These are phyloP conservation scores for Rhexocercosporidium sp. DNA, from an alignment of 2,329 filamentous ascomycete species.

Conservation along the genomic window DNA sequence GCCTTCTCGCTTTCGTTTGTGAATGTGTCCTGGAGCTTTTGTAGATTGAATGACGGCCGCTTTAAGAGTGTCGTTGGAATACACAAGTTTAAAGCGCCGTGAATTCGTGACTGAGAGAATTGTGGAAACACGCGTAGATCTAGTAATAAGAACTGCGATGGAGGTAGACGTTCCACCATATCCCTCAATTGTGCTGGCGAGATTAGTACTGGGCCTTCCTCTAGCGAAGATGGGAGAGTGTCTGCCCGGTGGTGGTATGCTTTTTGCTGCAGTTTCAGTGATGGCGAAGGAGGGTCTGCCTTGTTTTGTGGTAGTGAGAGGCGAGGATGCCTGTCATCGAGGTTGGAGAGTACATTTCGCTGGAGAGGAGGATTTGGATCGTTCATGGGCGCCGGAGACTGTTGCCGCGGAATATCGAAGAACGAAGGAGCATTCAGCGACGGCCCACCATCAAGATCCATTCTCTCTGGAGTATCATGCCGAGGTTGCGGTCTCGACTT, in stretches of 20 bases:
- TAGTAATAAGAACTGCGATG: constrained; percentile 63
- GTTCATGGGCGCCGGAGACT: constrained; percentile 52
- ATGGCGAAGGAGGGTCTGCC: constrained; percentile 48
- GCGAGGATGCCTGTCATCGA: constrained; percentile 58
- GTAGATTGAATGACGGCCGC: constrained; percentile 84
- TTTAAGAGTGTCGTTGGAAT: constrained; percentile 95
- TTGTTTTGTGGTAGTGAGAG: constrained; percentile 58
- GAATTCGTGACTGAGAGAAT: constrained; percentile 75
- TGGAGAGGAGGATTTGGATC: constrained; percentile 35
- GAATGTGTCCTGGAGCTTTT: constrained; percentile 88
- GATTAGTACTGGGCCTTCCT: constrained; percentile 57
- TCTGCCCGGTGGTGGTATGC: constrained; percentile 48
- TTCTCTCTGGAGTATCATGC: constrained; percentile 34
- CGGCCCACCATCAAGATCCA: constrained; percentile 48
- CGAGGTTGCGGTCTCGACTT: constrained; percentile 26
- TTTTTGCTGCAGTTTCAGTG: constrained; percentile 35
- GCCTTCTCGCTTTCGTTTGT: constrained; percentile 70
- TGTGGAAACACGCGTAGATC: constrained; percentile 89
- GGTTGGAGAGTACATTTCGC: constrained; percentile 36
- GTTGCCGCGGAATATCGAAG: constrained; percentile 51
- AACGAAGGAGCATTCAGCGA: constrained; percentile 38
- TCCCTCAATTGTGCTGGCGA: constrained; percentile 59
- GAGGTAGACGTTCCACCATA: constrained; percentile 53
- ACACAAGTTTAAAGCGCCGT: constrained; percentile 86
- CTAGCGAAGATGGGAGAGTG: constrained; percentile 57